A percentile compares a stretch with the other conserved stretches of the same genome.
These are phyloP conservation scores for Magnusiomyces paraingens DNA, from an alignment of 1,139 yeast species.

Conservation along the genomic window DNA sequence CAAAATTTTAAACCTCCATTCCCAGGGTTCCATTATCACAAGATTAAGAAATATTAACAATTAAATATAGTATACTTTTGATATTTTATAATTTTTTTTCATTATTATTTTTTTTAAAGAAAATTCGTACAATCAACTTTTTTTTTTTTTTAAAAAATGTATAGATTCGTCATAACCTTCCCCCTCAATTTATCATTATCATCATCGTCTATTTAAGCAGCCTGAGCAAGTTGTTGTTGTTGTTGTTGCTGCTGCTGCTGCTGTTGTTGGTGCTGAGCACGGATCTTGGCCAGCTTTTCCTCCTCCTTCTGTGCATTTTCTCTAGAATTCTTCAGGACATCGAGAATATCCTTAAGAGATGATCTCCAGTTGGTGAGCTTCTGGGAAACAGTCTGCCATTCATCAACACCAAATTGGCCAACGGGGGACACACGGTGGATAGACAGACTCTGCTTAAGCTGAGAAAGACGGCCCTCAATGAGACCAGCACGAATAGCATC, in stretches of 20 bases:
- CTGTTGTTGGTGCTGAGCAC: constrained; percentile 5
- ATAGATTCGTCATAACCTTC: too few relatives aligned
- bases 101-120: too few relatives aligned
- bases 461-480: constrained; percentile 40
- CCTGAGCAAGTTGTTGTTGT: constrained; percentile 7
- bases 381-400: constrained; percentile 35
- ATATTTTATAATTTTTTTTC: too few relatives aligned
- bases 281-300: constrained; percentile 12
- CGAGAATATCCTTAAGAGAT: constrained; percentile 32
- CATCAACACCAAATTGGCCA: constrained; percentile 35
- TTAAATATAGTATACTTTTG: too few relatives aligned
- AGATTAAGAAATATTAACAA: too few relatives aligned
- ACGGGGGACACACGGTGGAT: constrained; percentile 36
- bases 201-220: neutral
- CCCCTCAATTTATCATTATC: too few relatives aligned
- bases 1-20: too few relatives aligned
- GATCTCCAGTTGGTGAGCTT: constrained; percentile 36
- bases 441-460: constrained; percentile 33
- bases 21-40: too few relatives aligned
- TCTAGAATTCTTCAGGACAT: constrained; percentile 31
- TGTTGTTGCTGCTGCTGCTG: constrained; percentile 12
- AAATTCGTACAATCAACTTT: too few relatives aligned
- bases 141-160: too few relatives aligned
- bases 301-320: constrained; percentile 28
- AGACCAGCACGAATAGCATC: constrained; percentile 41